Evolutionary conservation across 495 filamentous ascomycete species (phyloP).

Genomic region (Aspergillus cavernicola): DNA sequence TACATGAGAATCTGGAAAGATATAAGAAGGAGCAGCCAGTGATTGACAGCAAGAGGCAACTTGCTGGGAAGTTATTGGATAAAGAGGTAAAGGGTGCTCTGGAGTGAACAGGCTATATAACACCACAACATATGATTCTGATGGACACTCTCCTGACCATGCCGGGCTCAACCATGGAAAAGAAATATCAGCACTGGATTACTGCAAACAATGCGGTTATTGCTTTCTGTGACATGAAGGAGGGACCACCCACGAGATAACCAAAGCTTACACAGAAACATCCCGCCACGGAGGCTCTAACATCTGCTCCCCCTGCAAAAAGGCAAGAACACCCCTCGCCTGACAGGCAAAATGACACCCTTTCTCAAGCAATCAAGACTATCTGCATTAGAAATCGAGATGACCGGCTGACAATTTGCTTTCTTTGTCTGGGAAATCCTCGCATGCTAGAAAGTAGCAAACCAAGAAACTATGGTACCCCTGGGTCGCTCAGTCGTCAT

Average conservation of each 20-base stretch:
- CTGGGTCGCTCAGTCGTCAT: background rate
- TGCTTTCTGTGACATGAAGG: conserved; percentile 29
- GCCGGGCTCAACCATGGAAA: conserved; percentile 18
- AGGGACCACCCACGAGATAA: conserved; percentile 9
- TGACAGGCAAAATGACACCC: background rate
- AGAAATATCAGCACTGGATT: conserved; percentile 25
- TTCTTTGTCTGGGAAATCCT: background rate
- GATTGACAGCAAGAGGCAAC: conserved; percentile 27
- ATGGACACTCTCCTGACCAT: conserved; percentile 27
- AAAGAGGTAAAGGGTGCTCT: conserved; percentile 21
- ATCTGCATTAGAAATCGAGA: background rate
- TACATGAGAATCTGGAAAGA: conserved; percentile 24
- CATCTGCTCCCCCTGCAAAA: background rate
- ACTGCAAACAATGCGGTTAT: conserved; percentile 27
- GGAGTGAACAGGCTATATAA: conserved; percentile 20
- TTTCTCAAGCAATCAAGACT: background rate
- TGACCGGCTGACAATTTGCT: background rate
- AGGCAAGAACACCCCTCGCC: background rate
- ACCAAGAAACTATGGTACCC: background rate
- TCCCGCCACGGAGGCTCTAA: conserved; percentile 1
- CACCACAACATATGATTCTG: conserved; percentile 24
- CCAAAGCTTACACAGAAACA: background rate
- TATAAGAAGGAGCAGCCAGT: conserved; percentile 34
- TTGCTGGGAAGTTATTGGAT: conserved; percentile 27
- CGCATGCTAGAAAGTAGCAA: background rate